These are phyloP conservation scores for Botrytis medusae DNA, from an alignment of 2,329 filamentous ascomycete genomes.

Conservation along the genomic window DNA sequence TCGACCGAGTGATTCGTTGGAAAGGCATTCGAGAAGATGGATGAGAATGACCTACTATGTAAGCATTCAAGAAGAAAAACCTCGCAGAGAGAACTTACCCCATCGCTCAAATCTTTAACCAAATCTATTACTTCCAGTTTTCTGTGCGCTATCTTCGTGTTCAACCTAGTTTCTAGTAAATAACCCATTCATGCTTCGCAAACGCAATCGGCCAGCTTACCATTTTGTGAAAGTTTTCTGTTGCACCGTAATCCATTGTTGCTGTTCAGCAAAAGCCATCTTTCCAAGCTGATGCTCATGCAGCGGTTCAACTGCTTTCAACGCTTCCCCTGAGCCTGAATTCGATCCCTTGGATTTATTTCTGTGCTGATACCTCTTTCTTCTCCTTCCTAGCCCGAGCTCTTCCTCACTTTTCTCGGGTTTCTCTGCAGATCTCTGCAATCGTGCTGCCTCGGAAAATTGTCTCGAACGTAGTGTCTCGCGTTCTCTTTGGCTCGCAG, in stretches of 20 bases:
- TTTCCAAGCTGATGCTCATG: conserved; percentile 44
- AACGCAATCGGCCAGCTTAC: conserved; percentile 43
- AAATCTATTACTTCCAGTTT: conserved; percentile 82
- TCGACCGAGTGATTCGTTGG: conserved; percentile 88
- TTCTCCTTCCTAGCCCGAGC: conserved; percentile 16
- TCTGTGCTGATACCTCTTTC: conserved; percentile 18
- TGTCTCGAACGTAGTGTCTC: conserved; percentile 20
- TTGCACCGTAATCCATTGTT: conserved; percentile 77
- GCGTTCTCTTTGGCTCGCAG: conserved; percentile 22
- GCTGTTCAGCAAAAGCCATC: conserved; percentile 65
- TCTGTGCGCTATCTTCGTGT: conserved; percentile 84
- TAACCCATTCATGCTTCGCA: conserved; percentile 20
- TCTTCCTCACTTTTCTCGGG: background rate
- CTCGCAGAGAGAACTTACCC: conserved; percentile 61
- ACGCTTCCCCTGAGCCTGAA: conserved; percentile 29
- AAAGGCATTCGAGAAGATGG: conserved; percentile 94
- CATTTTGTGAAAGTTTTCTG: conserved; percentile 99
- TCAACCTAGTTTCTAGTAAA: conserved; percentile 63
- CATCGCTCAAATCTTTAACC: conserved; percentile 86
- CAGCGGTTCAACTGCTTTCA: conserved; percentile 37
- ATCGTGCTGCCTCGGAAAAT: conserved; percentile 21
- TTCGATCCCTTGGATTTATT: conserved; percentile 20
- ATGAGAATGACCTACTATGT: conserved; percentile 78
- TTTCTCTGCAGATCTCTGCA: conserved; percentile 20
- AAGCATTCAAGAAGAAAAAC: conserved; percentile 29